Percentiles rank a stretch among this genome's conserved stretches.
Evolutionary conservation across 2,329 filamentous ascomycete species (phyloP).

Genomic region (Malbranchea zuffiana): DNA sequence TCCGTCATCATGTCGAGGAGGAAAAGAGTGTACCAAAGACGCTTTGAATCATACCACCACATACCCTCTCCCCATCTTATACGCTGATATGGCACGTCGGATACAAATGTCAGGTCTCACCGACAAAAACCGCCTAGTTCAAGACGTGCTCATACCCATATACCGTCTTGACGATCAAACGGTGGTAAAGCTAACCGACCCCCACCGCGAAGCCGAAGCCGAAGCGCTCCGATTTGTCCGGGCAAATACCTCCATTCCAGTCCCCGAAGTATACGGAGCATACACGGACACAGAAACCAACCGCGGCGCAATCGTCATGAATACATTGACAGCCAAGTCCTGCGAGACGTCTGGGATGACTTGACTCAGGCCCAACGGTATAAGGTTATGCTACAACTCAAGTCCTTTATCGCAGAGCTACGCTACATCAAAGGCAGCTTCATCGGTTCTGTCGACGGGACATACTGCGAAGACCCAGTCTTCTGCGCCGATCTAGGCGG

Average conservation of each 20-base stretch:
- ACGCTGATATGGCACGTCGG: slow-evolving; percentile 10
- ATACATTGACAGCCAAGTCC: slow-evolving; percentile 13
- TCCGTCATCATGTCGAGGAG: too few species aligned
- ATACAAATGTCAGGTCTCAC: slow-evolving; percentile 9
- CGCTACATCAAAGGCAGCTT: slow-evolving; percentile 13
- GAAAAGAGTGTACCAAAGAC: too few species aligned
- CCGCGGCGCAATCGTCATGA: slow-evolving; percentile 15
- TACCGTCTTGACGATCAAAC: slow-evolving; percentile 30
- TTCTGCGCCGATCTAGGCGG: slow-evolving; percentile 11
- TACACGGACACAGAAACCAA: slow-evolving; percentile 11
- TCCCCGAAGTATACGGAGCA: slow-evolving; percentile 15
- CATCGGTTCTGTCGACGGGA: slow-evolving; percentile 16
- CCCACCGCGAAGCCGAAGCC: slow-evolving; percentile 4
- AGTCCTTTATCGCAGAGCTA: slow-evolving; percentile 13
- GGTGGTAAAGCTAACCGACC: slow-evolving; percentile 9
- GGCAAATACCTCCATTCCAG: slow-evolving; percentile 15
- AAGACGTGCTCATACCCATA: slow-evolving; percentile 22
- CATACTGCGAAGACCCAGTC: slow-evolving; percentile 12
- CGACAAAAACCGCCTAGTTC: slow-evolving; percentile 3
- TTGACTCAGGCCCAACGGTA: slow-evolving; percentile 4
- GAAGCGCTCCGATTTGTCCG: slow-evolving; percentile 14
- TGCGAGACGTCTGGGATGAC: slow-evolving; percentile 13
- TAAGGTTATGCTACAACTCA: slow-evolving; percentile 12
- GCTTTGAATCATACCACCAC: too few species aligned
- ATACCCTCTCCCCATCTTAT: too few species aligned